phyloP scores from a whole-genome alignment of 352 stramenopile species.

The Phytopythium ostracodes region DNA sequence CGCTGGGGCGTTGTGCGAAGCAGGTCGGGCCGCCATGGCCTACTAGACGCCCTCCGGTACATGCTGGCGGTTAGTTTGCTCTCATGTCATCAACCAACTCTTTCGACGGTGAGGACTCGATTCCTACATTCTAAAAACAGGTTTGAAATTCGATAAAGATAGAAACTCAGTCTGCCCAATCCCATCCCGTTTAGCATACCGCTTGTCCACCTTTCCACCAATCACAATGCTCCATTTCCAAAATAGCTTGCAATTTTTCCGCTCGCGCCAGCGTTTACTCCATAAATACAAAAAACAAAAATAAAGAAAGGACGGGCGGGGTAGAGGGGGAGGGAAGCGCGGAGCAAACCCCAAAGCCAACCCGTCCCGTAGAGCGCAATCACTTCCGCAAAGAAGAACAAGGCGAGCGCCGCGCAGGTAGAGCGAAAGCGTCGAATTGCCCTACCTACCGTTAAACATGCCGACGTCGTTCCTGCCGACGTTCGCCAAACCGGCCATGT shows the following conservation, averaged over 20 bases:
- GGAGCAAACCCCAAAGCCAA: too few relatives aligned
- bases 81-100: too few relatives aligned
- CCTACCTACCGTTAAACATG: constrained; percentile 9
- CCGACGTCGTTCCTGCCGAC: constrained; percentile 28
- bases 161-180: not conserved
- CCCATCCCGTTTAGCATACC: not conserved
- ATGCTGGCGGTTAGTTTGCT: too few relatives aligned
- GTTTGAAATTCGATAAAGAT: not conserved
- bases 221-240: not conserved
- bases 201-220: not conserved
- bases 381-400: constrained; percentile 1
- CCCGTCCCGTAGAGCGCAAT: not conserved
- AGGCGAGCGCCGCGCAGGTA: not conserved
- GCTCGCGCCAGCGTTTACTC: not conserved
- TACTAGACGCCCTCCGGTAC: too few relatives aligned
- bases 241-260: not conserved
- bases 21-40: too few relatives aligned
- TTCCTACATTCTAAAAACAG: not conserved
- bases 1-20: too few relatives aligned
- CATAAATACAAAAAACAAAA: not conserved
- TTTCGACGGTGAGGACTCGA: not conserved
- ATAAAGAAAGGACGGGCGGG: not conserved
- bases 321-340: too few relatives aligned
- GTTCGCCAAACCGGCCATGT: constrained; percentile 24
- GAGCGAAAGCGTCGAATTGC: not conserved